These are phyloP conservation scores for Filobasidium floriforme DNA, from an alignment of 768 basidiomycete genomes.

Conservation along the genomic window DNA sequence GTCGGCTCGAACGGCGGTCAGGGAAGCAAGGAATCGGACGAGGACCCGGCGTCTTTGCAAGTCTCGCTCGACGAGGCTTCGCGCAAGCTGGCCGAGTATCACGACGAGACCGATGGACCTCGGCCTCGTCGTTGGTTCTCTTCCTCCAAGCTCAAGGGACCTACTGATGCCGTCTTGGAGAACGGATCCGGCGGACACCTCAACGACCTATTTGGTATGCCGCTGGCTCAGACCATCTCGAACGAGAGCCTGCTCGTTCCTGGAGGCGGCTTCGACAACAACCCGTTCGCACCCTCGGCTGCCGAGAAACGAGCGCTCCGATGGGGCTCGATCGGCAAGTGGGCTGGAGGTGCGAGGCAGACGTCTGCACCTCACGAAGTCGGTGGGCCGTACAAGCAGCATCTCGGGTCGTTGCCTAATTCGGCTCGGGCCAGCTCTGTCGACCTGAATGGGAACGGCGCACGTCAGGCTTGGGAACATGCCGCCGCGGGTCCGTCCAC, in stretches of 20 bases:
- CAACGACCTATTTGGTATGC: constrained; percentile 20
- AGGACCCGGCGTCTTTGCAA: neutral
- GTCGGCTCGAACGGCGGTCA: neutral
- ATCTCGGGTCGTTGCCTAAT: constrained; percentile 1
- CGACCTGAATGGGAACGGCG: constrained; percentile 8
- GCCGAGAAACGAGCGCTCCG: constrained; percentile 41
- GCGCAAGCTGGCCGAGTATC: neutral
- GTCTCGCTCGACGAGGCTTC: constrained; percentile 5
- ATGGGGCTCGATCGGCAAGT: constrained; percentile 35
- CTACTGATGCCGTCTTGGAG: constrained; percentile 22
- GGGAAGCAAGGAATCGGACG: constrained; percentile 5
- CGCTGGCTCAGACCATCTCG: constrained; percentile 25
- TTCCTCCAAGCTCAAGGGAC: constrained; percentile 29
- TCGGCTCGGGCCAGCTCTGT: constrained; percentile 21
- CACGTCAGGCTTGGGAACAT: constrained; percentile 16
- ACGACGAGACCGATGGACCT: constrained; percentile 10
- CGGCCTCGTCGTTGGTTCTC: constrained; percentile 37
- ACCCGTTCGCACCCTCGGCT: constrained; percentile 40
- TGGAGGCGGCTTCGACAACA: constrained; percentile 25
- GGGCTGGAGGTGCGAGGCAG: constrained; percentile 12
- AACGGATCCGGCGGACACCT: constrained; percentile 4
- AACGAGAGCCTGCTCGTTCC: constrained; percentile 35
- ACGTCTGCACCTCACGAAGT: neutral
- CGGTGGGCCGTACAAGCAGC: constrained; percentile 3
- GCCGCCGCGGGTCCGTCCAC: constrained; percentile 3